Evolutionary conservation across 371 early-diverging fungal genomes (phyloP).

Genomic region (Circinella minor): DNA sequence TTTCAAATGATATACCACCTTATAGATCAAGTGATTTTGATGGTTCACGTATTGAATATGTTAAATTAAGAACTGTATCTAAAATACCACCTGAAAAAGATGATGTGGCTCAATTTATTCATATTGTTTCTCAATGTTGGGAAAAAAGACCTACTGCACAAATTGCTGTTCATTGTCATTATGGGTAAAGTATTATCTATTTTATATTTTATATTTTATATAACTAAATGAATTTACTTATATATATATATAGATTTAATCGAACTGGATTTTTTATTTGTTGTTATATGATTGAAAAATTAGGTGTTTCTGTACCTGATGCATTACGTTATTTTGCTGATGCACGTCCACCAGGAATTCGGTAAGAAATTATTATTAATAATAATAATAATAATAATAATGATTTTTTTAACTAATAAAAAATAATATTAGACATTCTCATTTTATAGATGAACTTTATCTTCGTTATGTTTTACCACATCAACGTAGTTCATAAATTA

Average conservation of each 20-base stretch:
- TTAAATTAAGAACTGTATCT: constrained; percentile 67
- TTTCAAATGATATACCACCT: constrained; percentile 65
- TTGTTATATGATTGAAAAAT: constrained; percentile 68
- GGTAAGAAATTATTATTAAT: constrained; percentile 32
- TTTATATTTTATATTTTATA: background rate
- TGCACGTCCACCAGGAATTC: constrained; percentile 71
- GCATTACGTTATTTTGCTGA: constrained; percentile 64
- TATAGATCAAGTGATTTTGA: constrained; percentile 68
- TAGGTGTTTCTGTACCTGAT: constrained; percentile 61
- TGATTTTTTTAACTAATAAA: background rate
- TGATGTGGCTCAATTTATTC: constrained; percentile 62
- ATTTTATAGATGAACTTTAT: constrained; percentile 69
- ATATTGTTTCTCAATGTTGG: constrained; percentile 60
- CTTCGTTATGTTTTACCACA: constrained; percentile 58
- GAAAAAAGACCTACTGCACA: constrained; percentile 62
- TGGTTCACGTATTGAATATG: constrained; percentile 60
- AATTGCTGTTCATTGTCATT: constrained; percentile 78
- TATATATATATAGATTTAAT: constrained; percentile 49
- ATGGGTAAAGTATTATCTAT: constrained; percentile 53
- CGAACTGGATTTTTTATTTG: constrained; percentile 76
- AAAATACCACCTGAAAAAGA: constrained; percentile 70
- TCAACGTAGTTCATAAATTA: background rate
- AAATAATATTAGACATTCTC: constrained; percentile 51
- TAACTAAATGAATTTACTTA: too few relatives aligned
- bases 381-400: background rate